phyloP scores from a whole-genome alignment of 1,284 basidiomycete species.

The Tausonia pullulans region DNA sequence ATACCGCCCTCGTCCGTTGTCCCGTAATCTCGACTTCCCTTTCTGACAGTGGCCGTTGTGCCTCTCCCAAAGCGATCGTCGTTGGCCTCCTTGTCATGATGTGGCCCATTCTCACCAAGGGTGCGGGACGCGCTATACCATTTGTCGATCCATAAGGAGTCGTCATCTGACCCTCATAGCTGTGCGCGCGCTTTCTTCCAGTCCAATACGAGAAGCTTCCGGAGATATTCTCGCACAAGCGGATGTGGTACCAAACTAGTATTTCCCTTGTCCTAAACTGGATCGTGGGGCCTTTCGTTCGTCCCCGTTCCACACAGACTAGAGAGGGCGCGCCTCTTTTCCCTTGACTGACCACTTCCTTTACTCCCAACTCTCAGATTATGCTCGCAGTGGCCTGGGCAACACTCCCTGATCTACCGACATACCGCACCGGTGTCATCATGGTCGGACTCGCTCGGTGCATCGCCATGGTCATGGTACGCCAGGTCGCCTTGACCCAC shows the following conservation, averaged over 20 bases:
- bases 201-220: slow-evolving; percentile 67
- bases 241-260: slow-evolving; percentile 57
- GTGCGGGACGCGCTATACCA: background rate
- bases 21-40: background rate
- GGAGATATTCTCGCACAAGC: slow-evolving; percentile 44
- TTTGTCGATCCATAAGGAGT: background rate
- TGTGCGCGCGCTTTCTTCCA: slow-evolving; percentile 38
- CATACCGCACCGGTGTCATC: slow-evolving; percentile 43
- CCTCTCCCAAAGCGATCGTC: slow-evolving; percentile 47
- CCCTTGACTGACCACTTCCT: slow-evolving; percentile 8
- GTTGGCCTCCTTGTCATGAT: slow-evolving; percentile 78
- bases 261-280: slow-evolving; percentile 69
- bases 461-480: slow-evolving; percentile 71
- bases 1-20: too few relatives aligned
- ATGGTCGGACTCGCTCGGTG: slow-evolving; percentile 48
- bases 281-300: slow-evolving; percentile 57
- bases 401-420: slow-evolving; percentile 61
- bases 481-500: slow-evolving; percentile 23
- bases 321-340: too few relatives aligned
- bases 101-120: slow-evolving; percentile 59
- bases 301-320: slow-evolving; percentile 5
- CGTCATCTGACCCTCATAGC: background rate
- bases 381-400: slow-evolving; percentile 81
- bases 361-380: slow-evolving; percentile 29
- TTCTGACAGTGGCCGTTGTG: background rate